A percentile compares a stretch with the other conserved stretches of the same genome.
These are phyloP conservation scores for Psilocybe sp. DNA, from an alignment of 768 basidiomycete genomes.

Conservation along the genomic window DNA sequence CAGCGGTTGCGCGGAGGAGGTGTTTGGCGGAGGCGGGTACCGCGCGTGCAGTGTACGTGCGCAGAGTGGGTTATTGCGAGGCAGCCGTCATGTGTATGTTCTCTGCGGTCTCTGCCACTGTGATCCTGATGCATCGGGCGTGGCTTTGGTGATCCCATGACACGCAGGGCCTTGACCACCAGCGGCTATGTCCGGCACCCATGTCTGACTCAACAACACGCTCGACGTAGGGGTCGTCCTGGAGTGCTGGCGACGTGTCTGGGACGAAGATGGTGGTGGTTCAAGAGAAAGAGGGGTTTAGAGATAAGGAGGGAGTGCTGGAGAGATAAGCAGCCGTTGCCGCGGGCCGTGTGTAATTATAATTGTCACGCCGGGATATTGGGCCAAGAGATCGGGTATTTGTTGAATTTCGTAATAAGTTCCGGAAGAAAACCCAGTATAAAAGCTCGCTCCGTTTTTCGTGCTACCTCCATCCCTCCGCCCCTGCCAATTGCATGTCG, in stretches of 20 bases:
- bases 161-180: background rate
- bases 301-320: slow-evolving; percentile 2
- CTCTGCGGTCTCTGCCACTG: slow-evolving; percentile 2
- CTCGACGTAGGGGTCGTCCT: background rate
- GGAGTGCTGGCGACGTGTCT: background rate
- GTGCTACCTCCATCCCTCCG: background rate
- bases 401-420: too few relatives aligned
- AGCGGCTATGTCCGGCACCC: background rate
- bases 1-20: too few relatives aligned
- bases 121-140: slow-evolving; percentile 10
- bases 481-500: slow-evolving; percentile 23
- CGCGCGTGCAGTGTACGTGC: too few relatives aligned
- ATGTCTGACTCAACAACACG: background rate
- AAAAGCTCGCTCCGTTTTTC: too few relatives aligned
- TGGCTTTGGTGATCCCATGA: slow-evolving; percentile 14
- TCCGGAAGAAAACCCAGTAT: too few relatives aligned
- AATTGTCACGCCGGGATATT: too few relatives aligned
- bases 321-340: too few relatives aligned
- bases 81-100: slow-evolving; percentile 13
- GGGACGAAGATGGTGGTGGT: slow-evolving; percentile 1
- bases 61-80: background rate
- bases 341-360: too few relatives aligned
- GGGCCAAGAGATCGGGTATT: too few relatives aligned
- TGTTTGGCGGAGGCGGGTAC: too few relatives aligned
- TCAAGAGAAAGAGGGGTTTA: background rate